Percentiles rank a stretch among this genome's conserved stretches.
These are phyloP conservation scores for Ustilago vetiveriae DNA, from an alignment of 1,284 basidiomycete genomes.

Conservation along the genomic window DNA sequence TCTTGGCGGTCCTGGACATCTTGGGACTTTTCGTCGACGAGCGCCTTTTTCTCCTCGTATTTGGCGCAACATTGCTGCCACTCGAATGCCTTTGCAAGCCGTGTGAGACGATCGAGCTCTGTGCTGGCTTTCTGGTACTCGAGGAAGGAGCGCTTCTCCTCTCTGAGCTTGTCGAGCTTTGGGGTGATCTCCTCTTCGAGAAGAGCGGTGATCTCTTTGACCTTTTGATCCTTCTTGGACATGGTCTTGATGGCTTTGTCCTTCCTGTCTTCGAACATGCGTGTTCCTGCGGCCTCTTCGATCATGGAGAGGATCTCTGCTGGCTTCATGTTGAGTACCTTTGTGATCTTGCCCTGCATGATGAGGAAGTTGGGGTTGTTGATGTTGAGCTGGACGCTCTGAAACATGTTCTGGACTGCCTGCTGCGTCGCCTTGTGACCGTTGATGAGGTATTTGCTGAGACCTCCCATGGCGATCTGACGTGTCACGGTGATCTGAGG, in stretches of 20 bases:
- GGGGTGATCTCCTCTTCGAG: constrained; percentile 91
- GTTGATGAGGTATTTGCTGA: constrained; percentile 96
- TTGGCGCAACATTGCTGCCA: constrained; percentile 72
- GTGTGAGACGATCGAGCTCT: constrained; percentile 88
- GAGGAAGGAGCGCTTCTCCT: constrained; percentile 88
- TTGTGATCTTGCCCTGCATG: constrained; percentile 84
- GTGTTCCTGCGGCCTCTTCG: constrained; percentile 96
- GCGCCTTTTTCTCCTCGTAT: constrained; percentile 68
- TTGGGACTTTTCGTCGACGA: constrained; percentile 64
- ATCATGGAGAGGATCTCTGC: constrained; percentile 98
- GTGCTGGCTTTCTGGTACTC: constrained; percentile 88
- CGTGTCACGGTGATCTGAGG: constrained; percentile 95
- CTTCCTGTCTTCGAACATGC: constrained; percentile 99
- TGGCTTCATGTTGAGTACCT: constrained; percentile 98
- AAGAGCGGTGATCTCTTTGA: constrained; percentile 78
- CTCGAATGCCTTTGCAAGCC: constrained; percentile 86
- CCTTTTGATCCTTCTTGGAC: constrained; percentile 95
- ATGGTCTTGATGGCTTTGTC: constrained; percentile 97
- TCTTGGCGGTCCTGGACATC: constrained; percentile 64
- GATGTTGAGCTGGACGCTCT: constrained; percentile 97
- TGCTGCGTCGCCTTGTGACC: constrained; percentile 94
- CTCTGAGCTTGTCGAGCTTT: constrained; percentile 88
- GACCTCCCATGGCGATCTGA: constrained; percentile 93
- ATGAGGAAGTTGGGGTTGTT: constrained; percentile 99
- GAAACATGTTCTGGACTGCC: constrained; percentile 89